Evolutionary conservation across 1,139 yeast genomes (phyloP).

Genomic region (Taphrina sp.): DNA sequence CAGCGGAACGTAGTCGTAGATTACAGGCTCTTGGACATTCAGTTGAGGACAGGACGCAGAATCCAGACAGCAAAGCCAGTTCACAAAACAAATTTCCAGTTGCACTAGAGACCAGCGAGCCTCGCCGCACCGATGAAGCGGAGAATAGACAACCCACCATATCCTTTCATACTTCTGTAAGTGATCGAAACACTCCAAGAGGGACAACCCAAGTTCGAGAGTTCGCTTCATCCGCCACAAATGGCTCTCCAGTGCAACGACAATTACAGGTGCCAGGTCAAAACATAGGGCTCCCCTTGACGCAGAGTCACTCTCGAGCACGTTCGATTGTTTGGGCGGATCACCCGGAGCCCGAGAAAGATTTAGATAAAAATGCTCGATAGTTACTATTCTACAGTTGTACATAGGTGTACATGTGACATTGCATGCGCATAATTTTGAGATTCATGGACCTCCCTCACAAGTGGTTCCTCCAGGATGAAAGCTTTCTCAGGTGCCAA

Average conservation of each 20-base stretch:
- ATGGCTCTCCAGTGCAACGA: too few relatives aligned
- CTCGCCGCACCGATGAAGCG: too few relatives aligned
- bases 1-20: slow-evolving; percentile 37
- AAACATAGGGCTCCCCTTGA: not conserved
- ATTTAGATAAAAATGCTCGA: not conserved
- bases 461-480: too few relatives aligned
- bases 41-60: slow-evolving; percentile 15
- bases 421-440: too few relatives aligned
- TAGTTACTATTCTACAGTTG: too few relatives aligned
- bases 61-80: not conserved
- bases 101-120: not conserved
- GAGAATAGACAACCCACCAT: slow-evolving; percentile 8
- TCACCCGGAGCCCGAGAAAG: not conserved
- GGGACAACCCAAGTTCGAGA: not conserved
- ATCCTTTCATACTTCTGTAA: slow-evolving; percentile 19
- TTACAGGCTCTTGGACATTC: slow-evolving; percentile 35
- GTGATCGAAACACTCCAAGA: not conserved
- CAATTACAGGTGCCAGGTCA: too few relatives aligned
- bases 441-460: too few relatives aligned
- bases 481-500: too few relatives aligned
- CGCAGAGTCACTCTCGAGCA: slow-evolving; percentile 3
- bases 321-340: slow-evolving; percentile 32
- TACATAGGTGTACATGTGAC: too few relatives aligned
- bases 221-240: not conserved
- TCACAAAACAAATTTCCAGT: not conserved